phyloP scores from a whole-genome alignment of 108 stramenopile genomes.

The Skeletonema costatum region DNA sequence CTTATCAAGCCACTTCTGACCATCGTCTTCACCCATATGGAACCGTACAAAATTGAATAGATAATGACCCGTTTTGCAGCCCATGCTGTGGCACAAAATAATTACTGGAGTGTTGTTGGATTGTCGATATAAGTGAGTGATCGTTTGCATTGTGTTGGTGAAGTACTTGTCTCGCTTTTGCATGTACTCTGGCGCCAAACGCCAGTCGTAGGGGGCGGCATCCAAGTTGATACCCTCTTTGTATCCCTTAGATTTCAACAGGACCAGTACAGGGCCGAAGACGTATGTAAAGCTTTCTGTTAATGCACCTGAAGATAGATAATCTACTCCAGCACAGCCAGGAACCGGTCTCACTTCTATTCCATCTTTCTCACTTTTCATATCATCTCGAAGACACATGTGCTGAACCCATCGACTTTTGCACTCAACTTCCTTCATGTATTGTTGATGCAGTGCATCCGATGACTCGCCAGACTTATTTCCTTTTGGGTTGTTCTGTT shows the following conservation, averaged over 20 bases:
- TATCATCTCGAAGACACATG: slow-evolving; percentile 31
- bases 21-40: slow-evolving; percentile 16
- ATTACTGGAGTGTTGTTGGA: slow-evolving; percentile 39
- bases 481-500: not conserved
- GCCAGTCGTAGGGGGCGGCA: slow-evolving; percentile 46
- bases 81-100: slow-evolving; percentile 48
- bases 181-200: slow-evolving; percentile 33
- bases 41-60: slow-evolving; percentile 44
- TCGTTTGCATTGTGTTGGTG: slow-evolving; percentile 24
- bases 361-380: slow-evolving; percentile 38
- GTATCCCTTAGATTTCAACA: slow-evolving; percentile 35
- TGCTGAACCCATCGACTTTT: slow-evolving; percentile 46
- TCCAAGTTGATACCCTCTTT: slow-evolving; percentile 34
- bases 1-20: slow-evolving; percentile 58
- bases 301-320: slow-evolving; percentile 30
- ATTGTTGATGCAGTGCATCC: slow-evolving; percentile 26
- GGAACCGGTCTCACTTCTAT: slow-evolving; percentile 34
- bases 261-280: slow-evolving; percentile 42
- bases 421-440: slow-evolving; percentile 32
- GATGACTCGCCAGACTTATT: slow-evolving; percentile 1
- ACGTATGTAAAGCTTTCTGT: slow-evolving; percentile 38
- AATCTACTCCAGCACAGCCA: slow-evolving; percentile 42
- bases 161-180: slow-evolving; percentile 46
- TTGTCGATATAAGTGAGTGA: slow-evolving; percentile 31
- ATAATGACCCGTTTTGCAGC: slow-evolving; percentile 48